These are phyloP conservation scores for Solanum appendiculatum DNA, from an alignment of 257 asterid species.

Conservation along the genomic window DNA sequence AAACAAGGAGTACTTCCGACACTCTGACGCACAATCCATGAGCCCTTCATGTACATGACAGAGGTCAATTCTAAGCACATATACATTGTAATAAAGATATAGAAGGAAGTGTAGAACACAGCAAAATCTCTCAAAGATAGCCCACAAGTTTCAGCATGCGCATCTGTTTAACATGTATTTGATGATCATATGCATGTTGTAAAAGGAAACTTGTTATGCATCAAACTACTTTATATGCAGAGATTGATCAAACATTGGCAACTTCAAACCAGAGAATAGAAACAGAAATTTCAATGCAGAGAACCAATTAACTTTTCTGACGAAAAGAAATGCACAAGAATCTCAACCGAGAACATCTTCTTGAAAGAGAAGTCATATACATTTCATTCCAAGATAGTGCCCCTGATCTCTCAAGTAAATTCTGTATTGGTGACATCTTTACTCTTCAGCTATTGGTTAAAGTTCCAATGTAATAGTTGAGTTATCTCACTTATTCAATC, in stretches of 20 bases:
- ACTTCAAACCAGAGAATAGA: background rate
- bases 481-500: background rate
- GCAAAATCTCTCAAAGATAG: background rate
- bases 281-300: background rate
- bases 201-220: background rate
- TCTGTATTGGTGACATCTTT: background rate
- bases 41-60: slow-evolving; percentile 45
- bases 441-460: background rate
- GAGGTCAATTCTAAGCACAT: background rate
- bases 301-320: background rate
- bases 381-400: background rate
- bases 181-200: background rate
- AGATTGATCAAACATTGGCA: background rate
- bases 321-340: background rate
- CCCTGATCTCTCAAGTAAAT: background rate
- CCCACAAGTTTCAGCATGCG: background rate
- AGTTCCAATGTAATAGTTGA: background rate
- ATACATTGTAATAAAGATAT: background rate
- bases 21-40: slow-evolving; percentile 99
- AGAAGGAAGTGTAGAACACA: background rate
- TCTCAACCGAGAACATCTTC: background rate
- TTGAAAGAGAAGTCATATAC: background rate
- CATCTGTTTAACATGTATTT: background rate
- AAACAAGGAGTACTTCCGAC: slow-evolving; percentile 99
- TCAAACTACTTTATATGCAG: background rate